A percentile compares a stretch with the other conserved stretches of the same genome.
Evolutionary conservation across 768 basidiomycete species (phyloP).

Genomic region (Piloderma croceum): DNA sequence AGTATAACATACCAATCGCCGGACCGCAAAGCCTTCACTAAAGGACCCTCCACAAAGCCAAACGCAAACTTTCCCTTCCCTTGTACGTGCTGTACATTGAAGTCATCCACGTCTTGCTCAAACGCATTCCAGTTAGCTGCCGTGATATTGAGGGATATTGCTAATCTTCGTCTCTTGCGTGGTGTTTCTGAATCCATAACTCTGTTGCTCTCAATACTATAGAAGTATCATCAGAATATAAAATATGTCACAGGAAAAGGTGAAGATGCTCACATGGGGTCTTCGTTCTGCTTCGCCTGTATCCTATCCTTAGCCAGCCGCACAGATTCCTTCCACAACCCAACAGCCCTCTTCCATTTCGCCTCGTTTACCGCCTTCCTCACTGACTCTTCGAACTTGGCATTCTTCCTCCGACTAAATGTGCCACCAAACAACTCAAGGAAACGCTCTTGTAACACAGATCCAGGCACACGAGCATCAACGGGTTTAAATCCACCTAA

Average conservation of each 20-base stretch:
- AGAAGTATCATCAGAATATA: background rate
- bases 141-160: conserved; percentile 38
- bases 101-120: conserved; percentile 62
- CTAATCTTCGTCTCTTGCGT: conserved; percentile 67
- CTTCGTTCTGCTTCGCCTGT: conserved; percentile 26
- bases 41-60: conserved; percentile 90
- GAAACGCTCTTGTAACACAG: conserved; percentile 66
- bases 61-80: conserved; percentile 90
- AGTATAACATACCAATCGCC: conserved; percentile 77
- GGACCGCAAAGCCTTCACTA: conserved; percentile 81
- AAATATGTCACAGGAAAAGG: conserved; percentile 20
- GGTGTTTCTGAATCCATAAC: conserved; percentile 41
- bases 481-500: conserved; percentile 96
- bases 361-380: conserved; percentile 75
- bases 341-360: conserved; percentile 81
- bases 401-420: conserved; percentile 87
- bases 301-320: conserved; percentile 67
- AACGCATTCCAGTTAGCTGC: conserved; percentile 63
- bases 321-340: conserved; percentile 76
- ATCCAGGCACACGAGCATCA: conserved; percentile 76
- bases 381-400: conserved; percentile 76
- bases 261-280: too few species aligned
- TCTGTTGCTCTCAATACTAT: conserved; percentile 15
- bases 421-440: conserved; percentile 76
- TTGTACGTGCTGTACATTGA: conserved; percentile 85